Conservation (phyloP, 2,329 filamentous ascomycete genomes). For the Fusarium nelsonii region DNA sequence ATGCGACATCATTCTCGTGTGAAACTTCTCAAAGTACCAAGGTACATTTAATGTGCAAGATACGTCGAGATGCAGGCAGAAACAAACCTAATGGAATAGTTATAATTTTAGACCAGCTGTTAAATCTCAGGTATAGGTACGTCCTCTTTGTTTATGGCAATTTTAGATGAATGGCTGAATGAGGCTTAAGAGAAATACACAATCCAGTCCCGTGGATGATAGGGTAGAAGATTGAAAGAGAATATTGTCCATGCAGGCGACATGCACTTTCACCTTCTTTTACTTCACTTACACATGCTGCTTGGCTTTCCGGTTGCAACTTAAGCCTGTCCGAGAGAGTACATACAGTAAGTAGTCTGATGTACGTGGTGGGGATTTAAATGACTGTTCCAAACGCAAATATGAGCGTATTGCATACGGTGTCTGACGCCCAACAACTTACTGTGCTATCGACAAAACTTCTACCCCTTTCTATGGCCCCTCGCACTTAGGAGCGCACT, state of each 20-base stretch:
- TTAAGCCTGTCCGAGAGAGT: neutral
- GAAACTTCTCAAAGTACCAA: neutral
- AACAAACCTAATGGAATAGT: neutral
- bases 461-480: constrained; percentile 19
- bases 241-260: neutral
- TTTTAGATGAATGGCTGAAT: neutral
- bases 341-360: neutral
- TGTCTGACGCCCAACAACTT: neutral
- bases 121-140: neutral
- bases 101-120: neutral
- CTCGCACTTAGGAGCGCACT: constrained; percentile 18
- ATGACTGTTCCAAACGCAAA: constrained; percentile 4
- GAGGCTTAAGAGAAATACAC: neutral
- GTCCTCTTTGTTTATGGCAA: neutral
- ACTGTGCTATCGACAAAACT: constrained; percentile 2
- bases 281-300: neutral
- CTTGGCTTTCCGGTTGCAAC: neutral
- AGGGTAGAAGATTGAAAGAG: neutral
- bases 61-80: neutral
- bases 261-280: neutral
- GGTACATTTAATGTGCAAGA: no score
- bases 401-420: constrained; percentile 1
- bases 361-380: constrained; percentile 8
- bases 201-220: neutral
- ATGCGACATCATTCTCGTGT: no score